Evolutionary conservation across 345 rosid genomes (phyloP).

Genomic region (Arabidopsis suecica): DNA sequence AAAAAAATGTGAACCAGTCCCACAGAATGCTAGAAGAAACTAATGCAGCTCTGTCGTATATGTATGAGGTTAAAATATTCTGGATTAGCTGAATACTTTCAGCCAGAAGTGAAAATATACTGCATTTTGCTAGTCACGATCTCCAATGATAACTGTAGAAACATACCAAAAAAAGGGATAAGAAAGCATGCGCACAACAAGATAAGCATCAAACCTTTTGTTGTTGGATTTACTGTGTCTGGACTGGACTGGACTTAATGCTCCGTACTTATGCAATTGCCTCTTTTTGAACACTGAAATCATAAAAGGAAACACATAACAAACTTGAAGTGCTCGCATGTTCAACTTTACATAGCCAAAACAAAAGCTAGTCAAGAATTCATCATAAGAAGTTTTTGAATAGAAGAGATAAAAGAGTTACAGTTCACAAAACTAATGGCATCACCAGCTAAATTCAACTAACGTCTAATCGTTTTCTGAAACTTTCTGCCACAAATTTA

Average conservation of each 20-base stretch:
- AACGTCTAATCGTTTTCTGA: conserved; percentile 14
- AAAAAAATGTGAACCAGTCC: conserved; percentile 1
- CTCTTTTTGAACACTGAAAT: conserved; percentile 13
- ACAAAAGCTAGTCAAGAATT: conserved; percentile 24
- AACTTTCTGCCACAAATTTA: background rate
- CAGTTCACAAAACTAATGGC: conserved; percentile 21
- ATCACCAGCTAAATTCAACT: conserved; percentile 1
- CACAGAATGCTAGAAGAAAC: background rate
- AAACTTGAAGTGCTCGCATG: conserved; percentile 19
- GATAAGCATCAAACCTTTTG: conserved; percentile 27
- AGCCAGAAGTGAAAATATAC: conserved; percentile 10
- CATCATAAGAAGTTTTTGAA: conserved; percentile 18
- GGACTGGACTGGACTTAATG: conserved; percentile 22
- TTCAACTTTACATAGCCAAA: conserved; percentile 20
- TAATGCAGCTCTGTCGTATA: background rate
- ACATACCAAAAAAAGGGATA: background rate
- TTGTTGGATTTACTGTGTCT: conserved; percentile 29
- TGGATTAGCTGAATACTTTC: background rate
- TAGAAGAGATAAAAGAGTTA: conserved; percentile 9
- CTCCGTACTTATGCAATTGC: conserved; percentile 28
- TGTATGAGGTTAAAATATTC: background rate
- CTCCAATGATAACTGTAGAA: conserved; percentile 11
- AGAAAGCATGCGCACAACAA: conserved; percentile 37
- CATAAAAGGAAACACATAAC: conserved; percentile 21
- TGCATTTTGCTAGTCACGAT: conserved; percentile 1